Conservation (phyloP, 345 rosid genomes). For the thale cress (Arabidopsis thaliana) region DNA sequence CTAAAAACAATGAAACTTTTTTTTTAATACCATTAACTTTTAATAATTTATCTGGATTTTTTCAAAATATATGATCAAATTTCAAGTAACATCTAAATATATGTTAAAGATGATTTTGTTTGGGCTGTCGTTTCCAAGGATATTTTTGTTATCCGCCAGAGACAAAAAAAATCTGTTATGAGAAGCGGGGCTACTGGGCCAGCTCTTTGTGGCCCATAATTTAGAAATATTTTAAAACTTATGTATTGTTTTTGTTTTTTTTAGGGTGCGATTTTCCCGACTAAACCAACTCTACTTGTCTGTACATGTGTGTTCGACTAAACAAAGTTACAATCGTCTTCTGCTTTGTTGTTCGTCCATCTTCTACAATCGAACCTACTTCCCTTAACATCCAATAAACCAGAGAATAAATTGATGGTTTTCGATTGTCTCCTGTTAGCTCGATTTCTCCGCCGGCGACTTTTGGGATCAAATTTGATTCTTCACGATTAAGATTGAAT, state of each 20-base stretch:
- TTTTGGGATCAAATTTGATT: constrained; percentile 3
- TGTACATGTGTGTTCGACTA: not conserved
- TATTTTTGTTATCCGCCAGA: too few relatives aligned
- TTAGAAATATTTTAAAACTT: too few relatives aligned
- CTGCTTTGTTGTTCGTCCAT: not conserved
- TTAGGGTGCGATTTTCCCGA: too few relatives aligned
- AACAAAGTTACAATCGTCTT: not conserved
- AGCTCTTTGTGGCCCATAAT: not conserved
- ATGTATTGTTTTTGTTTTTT: too few relatives aligned
- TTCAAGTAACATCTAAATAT: not conserved
- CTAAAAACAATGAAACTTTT: too few relatives aligned
- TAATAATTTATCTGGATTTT: not conserved
- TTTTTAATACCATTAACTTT: not conserved
- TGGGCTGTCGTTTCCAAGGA: too few relatives aligned
- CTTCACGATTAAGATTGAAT: not conserved
- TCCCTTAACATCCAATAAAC: not conserved
- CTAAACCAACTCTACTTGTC: not conserved
- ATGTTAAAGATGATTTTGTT: too few relatives aligned
- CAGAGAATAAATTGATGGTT: constrained; percentile 6
- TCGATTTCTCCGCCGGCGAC: constrained; percentile 34
- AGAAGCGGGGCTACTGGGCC: not conserved
- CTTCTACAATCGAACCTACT: not conserved
- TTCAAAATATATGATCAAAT: not conserved
- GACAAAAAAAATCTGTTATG: not conserved
- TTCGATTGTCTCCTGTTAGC: not conserved